Evolutionary conservation across 805 yeast genomes (phyloP).

Genomic region (Starmerella sp.): DNA sequence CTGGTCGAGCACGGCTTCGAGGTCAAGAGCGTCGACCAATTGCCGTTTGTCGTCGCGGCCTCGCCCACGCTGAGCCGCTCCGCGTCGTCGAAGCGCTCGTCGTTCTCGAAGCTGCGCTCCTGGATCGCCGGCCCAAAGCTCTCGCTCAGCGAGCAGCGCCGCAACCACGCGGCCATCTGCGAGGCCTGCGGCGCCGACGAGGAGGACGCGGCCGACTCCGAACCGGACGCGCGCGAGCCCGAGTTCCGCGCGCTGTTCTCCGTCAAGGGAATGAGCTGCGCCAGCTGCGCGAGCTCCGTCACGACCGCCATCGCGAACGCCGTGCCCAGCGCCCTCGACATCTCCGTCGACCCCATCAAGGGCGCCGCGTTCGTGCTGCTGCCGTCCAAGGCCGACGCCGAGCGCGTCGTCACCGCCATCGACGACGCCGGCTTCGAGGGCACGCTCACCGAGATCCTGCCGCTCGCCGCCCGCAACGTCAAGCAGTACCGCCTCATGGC

Average conservation of each 20-base stretch:
- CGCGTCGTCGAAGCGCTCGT: background rate
- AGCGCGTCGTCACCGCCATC: constrained; percentile 39
- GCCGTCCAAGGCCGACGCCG: constrained; percentile 41
- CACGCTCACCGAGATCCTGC: constrained; percentile 46
- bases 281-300: constrained; percentile 45
- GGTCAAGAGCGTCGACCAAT: constrained; percentile 16
- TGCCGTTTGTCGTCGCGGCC: background rate
- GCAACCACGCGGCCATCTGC: constrained; percentile 20
- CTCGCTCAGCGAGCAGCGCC: constrained; percentile 2
- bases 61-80: background rate
- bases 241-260: constrained; percentile 42
- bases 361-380: constrained; percentile 45
- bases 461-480: constrained; percentile 35
- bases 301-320: constrained; percentile 32
- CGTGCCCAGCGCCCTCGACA: constrained; percentile 29
- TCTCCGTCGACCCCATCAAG: constrained; percentile 42
- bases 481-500: constrained; percentile 41
- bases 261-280: constrained; percentile 60
- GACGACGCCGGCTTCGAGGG: constrained; percentile 40
- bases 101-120: background rate
- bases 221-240: background rate
- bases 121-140: background rate
- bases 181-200: constrained; percentile 12
- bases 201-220: background rate
- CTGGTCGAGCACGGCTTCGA: constrained; percentile 25